A percentile compares a stretch with the other conserved stretches of the same genome.
phyloP scores from a whole-genome alignment of 805 yeast species.

The Priceomyces carsonii region DNA sequence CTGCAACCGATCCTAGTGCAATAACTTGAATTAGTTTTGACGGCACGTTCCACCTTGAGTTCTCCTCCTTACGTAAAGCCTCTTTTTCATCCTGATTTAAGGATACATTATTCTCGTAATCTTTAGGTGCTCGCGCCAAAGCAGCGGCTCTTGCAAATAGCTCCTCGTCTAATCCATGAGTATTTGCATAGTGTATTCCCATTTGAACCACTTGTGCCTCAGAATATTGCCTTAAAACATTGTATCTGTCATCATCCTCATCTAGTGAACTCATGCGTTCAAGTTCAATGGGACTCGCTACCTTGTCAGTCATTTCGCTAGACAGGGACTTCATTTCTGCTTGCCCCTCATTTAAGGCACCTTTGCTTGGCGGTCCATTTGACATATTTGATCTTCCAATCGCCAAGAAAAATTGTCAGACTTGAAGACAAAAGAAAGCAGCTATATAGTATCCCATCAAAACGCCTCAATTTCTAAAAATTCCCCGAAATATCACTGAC shows the following conservation, averaged over 20 bases:
- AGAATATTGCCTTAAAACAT: slow-evolving; percentile 56
- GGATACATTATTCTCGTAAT: slow-evolving; percentile 57
- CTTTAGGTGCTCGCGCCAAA: slow-evolving; percentile 55
- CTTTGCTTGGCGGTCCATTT: too few relatives aligned
- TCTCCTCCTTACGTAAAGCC: slow-evolving; percentile 50
- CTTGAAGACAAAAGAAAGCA: too few relatives aligned
- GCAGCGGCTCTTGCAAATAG: slow-evolving; percentile 63
- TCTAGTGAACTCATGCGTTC: too few relatives aligned
- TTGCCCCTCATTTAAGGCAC: too few relatives aligned
- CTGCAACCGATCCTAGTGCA: slow-evolving; percentile 64
- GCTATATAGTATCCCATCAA: too few relatives aligned
- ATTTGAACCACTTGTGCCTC: slow-evolving; percentile 65
- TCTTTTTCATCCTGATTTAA: slow-evolving; percentile 43
- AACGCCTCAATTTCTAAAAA: too few relatives aligned
- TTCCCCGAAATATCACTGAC: too few relatives aligned
- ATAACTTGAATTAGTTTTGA: slow-evolving; percentile 51
- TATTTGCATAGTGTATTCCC: slow-evolving; percentile 66
- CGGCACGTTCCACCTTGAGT: slow-evolving; percentile 48
- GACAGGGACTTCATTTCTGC: too few relatives aligned
- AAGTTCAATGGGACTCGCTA: too few relatives aligned
- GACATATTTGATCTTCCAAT: too few relatives aligned
- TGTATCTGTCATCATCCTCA: slow-evolving; percentile 29
- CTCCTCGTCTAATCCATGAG: slow-evolving; percentile 55
- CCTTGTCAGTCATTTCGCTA: too few relatives aligned
- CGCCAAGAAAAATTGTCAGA: too few relatives aligned